Conservation (phyloP, 345 rosid species). For the Aethionema arabicum region DNA sequence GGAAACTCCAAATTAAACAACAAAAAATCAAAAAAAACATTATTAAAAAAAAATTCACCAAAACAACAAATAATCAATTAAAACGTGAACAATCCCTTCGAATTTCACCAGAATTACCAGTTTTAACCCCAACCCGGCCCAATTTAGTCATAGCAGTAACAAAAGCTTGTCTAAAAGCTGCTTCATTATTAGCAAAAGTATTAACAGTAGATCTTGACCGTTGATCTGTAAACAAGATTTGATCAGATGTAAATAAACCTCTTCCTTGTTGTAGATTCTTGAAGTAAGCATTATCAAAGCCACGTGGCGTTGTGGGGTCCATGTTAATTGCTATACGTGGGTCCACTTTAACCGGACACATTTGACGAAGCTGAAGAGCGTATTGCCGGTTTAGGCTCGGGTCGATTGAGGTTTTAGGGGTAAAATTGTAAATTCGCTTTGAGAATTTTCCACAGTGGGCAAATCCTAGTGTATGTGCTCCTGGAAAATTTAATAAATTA, state of each 20-base stretch:
- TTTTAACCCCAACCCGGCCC: constrained; percentile 71
- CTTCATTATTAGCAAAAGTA: constrained; percentile 49
- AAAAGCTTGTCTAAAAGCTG: constrained; percentile 64
- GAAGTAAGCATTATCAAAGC: constrained; percentile 76
- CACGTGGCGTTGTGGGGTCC: constrained; percentile 73
- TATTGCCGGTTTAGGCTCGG: constrained; percentile 59
- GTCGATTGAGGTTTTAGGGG: constrained; percentile 47
- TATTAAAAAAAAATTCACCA: neutral
- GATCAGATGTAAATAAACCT: constrained; percentile 75
- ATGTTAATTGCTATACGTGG: constrained; percentile 73
- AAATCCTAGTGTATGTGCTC: constrained; percentile 78
- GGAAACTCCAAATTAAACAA: constrained; percentile 6
- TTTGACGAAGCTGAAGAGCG: constrained; percentile 53
- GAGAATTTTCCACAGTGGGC: constrained; percentile 73
- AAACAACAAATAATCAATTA: constrained; percentile 37
- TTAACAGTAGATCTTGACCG: constrained; percentile 64
- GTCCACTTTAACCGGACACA: constrained; percentile 70
- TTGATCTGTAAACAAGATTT: constrained; percentile 54
- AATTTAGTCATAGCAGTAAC: constrained; percentile 63
- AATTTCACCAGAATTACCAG: constrained; percentile 71
- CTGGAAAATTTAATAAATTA: constrained; percentile 34
- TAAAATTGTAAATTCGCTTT: constrained; percentile 64
- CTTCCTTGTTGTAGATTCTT: constrained; percentile 66
- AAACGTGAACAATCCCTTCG: constrained; percentile 56
- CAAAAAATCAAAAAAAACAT: neutral